Conservation (phyloP, 345 rosid genomes). For the Ceriops zippeliana region DNA sequence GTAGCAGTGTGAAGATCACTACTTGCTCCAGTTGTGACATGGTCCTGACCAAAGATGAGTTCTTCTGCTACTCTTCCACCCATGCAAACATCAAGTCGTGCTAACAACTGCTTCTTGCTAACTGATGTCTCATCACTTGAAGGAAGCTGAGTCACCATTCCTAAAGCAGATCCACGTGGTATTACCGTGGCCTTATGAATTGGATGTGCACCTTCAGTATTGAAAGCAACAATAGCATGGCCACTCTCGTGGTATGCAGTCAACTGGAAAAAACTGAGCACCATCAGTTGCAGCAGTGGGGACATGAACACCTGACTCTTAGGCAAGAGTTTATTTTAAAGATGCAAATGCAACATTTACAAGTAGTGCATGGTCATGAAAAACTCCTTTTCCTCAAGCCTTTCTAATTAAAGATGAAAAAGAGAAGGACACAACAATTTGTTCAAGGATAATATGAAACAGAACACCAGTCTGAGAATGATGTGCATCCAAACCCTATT, state of each 20-base stretch:
- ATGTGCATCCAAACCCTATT: neutral
- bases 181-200: constrained; percentile 97
- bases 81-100: constrained; percentile 98
- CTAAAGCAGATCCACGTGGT: constrained; percentile 98
- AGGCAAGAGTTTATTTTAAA: neutral
- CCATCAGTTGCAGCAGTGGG: constrained; percentile 13
- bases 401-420: neutral
- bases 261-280: constrained; percentile 44
- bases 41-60: constrained; percentile 86
- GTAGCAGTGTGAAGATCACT: constrained; percentile 92
- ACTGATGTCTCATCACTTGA: constrained; percentile 92
- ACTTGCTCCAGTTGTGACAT: constrained; percentile 94
- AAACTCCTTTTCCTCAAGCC: neutral
- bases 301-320: neutral
- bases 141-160: constrained; percentile 98
- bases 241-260: constrained; percentile 99
- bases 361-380: neutral
- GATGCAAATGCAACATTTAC: neutral
- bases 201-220: constrained; percentile 89
- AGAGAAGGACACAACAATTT: neutral
- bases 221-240: constrained; percentile 92
- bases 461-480: neutral
- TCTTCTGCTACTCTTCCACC: constrained; percentile 99
- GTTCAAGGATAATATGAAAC: too few species aligned
- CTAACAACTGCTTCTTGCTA: constrained; percentile 92